Conservation (phyloP, 176 grass and related monocot genomes). For the Carex parvula region DNA sequence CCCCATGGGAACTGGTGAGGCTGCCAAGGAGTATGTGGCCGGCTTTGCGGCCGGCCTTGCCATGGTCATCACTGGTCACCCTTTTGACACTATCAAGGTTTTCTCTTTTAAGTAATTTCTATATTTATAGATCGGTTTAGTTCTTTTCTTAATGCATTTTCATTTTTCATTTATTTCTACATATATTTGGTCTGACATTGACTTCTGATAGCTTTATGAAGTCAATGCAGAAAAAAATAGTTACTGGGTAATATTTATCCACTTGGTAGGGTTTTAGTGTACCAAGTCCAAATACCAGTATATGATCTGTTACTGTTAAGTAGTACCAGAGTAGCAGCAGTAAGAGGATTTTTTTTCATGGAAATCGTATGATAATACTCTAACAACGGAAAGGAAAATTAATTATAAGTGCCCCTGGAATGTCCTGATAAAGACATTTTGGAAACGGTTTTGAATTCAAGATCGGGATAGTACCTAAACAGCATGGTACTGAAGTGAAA, state of each 20-base stretch:
- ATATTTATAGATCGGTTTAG: neutral
- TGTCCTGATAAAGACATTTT: neutral
- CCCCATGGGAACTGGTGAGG: conserved; percentile 16
- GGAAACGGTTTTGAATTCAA: neutral
- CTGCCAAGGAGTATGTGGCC: conserved; percentile 21
- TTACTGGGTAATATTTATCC: neutral
- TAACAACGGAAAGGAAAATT: neutral
- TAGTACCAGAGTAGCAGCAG: neutral
- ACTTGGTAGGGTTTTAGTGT: neutral
- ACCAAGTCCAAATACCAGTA: neutral
- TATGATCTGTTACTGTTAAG: neutral
- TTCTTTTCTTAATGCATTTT: neutral
- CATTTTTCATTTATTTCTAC: neutral
- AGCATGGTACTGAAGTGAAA: neutral
- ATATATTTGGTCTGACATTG: neutral
- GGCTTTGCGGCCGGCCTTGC: conserved; percentile 18
- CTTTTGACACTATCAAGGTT: conserved; percentile 32
- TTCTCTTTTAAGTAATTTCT: neutral
- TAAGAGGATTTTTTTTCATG: neutral
- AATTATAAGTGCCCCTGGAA: neutral
- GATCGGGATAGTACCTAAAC: neutral
- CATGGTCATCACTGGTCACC: conserved; percentile 23
- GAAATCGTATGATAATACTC: neutral
- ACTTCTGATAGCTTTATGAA: neutral
- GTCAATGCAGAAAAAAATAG: neutral